Evolutionary conservation across 31 red algal species (phyloP).

Genomic region (Asparagopsis taxiformis): DNA sequence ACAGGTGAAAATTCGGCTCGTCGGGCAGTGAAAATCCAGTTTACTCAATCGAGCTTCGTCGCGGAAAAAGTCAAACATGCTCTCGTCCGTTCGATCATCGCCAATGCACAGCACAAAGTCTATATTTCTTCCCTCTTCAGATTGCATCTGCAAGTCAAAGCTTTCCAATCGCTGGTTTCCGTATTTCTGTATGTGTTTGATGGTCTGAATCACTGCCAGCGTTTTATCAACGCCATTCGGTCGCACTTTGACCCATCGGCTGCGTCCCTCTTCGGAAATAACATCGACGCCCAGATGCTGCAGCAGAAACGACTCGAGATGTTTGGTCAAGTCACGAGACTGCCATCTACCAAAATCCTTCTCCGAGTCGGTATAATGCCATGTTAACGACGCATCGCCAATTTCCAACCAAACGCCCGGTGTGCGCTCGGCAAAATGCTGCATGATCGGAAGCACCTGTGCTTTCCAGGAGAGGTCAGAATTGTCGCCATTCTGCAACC

Average conservation of each 20-base stretch:
- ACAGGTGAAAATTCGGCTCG: constrained; percentile 45
- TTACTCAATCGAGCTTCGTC: constrained; percentile 20
- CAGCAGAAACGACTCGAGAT: constrained; percentile 70
- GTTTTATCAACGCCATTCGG: constrained; percentile 72
- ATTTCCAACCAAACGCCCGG: constrained; percentile 84
- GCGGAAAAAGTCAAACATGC: constrained; percentile 75
- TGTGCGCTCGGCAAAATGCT: constrained; percentile 81
- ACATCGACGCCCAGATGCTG: constrained; percentile 56
- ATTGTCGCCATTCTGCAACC: constrained; percentile 24
- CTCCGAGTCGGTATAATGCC: constrained; percentile 88
- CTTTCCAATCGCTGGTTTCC: neutral
- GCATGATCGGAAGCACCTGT: constrained; percentile 56
- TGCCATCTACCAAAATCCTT: constrained; percentile 89
- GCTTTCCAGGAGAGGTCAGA: constrained; percentile 49
- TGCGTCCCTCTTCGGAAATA: constrained; percentile 39
- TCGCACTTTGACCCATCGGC: constrained; percentile 77
- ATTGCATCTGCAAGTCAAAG: neutral
- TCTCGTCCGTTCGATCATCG: constrained; percentile 83
- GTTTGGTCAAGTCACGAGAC: constrained; percentile 74
- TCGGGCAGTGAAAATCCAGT: constrained; percentile 24
- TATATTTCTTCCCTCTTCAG: constrained; percentile 31
- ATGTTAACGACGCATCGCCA: constrained; percentile 73
- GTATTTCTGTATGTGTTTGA: constrained; percentile 33
- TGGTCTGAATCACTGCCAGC: constrained; percentile 38
- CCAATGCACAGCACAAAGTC: constrained; percentile 66